phyloP scores from a whole-genome alignment of 495 filamentous ascomycete genomes.

The Penicillium atrosanguineum region DNA sequence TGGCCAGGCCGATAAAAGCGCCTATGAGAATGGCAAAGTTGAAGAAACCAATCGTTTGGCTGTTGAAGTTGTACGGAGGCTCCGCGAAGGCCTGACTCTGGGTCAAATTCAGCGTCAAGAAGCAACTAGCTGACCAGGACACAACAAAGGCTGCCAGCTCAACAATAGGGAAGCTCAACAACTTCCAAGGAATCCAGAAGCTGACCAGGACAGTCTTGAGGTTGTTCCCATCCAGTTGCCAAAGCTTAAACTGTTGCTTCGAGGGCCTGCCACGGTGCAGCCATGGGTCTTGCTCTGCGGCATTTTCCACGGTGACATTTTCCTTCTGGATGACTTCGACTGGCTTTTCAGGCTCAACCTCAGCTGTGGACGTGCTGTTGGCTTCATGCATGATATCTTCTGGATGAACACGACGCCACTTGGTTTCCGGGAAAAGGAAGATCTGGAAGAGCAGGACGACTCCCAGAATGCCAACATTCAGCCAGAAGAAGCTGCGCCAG shows the following conservation, averaged over 20 bases:
- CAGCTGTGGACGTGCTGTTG: not conserved
- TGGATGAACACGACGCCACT: slow-evolving; percentile 49
- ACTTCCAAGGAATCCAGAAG: slow-evolving; percentile 51
- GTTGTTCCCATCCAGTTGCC: slow-evolving; percentile 40
- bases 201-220: slow-evolving; percentile 39
- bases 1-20: slow-evolving; percentile 52
- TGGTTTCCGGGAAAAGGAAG: slow-evolving; percentile 61
- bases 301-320: slow-evolving; percentile 15
- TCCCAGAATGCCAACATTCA: slow-evolving; percentile 50
- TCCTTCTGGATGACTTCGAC: slow-evolving; percentile 16
- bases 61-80: slow-evolving; percentile 57
- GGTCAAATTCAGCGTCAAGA: slow-evolving; percentile 64
- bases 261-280: slow-evolving; percentile 52
- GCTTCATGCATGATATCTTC: slow-evolving; percentile 12
- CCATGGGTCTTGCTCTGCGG: slow-evolving; percentile 24
- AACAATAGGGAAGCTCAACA: slow-evolving; percentile 62
- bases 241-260: slow-evolving; percentile 54
- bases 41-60: slow-evolving; percentile 50
- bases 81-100: slow-evolving; percentile 59
- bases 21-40: slow-evolving; percentile 49
- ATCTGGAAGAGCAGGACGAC: slow-evolving; percentile 46
- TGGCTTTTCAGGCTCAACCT: slow-evolving; percentile 14
- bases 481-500: slow-evolving; percentile 59
- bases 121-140: slow-evolving; percentile 57
- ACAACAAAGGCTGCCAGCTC: slow-evolving; percentile 59